Percentiles rank a stretch among this genome's conserved stretches.
These are phyloP conservation scores for Aspergillus cavernicola DNA, from an alignment of 495 filamentous ascomycete species.

Conservation along the genomic window DNA sequence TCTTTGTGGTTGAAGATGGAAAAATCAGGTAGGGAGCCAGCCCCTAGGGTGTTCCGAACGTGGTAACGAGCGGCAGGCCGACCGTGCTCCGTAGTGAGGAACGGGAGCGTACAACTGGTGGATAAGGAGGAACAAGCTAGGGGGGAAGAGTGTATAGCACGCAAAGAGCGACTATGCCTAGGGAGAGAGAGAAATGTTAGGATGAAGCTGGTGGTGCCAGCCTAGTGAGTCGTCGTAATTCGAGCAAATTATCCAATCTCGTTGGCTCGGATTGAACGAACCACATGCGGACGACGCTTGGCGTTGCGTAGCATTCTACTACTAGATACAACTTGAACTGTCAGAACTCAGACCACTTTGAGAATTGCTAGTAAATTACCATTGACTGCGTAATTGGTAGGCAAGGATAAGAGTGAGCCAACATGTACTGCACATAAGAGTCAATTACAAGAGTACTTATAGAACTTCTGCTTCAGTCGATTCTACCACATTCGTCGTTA, in stretches of 20 bases:
- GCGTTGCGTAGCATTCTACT: too few relatives aligned
- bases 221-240: constrained; percentile 7
- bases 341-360: too few relatives aligned
- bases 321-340: too few relatives aligned
- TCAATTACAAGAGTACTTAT: too few relatives aligned
- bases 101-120: background rate
- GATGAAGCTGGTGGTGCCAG: background rate
- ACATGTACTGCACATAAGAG: too few relatives aligned
- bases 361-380: too few relatives aligned
- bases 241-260: background rate
- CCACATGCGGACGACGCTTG: constrained; percentile 16
- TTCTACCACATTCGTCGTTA: too few relatives aligned
- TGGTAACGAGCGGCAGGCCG: constrained; percentile 14
- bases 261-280: constrained; percentile 2
- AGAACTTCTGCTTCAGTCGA: too few relatives aligned
- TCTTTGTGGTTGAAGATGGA: background rate
- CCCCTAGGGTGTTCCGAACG: constrained; percentile 5
- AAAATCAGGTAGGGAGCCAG: background rate
- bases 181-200: background rate
- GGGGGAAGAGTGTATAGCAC: background rate
- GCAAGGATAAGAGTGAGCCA: too few relatives aligned
- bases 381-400: too few relatives aligned
- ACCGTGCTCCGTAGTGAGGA: constrained; percentile 4
- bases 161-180: background rate
- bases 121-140: background rate